These are phyloP conservation scores for Lactifluus volemus DNA, from an alignment of 768 basidiomycete genomes.

Conservation along the genomic window DNA sequence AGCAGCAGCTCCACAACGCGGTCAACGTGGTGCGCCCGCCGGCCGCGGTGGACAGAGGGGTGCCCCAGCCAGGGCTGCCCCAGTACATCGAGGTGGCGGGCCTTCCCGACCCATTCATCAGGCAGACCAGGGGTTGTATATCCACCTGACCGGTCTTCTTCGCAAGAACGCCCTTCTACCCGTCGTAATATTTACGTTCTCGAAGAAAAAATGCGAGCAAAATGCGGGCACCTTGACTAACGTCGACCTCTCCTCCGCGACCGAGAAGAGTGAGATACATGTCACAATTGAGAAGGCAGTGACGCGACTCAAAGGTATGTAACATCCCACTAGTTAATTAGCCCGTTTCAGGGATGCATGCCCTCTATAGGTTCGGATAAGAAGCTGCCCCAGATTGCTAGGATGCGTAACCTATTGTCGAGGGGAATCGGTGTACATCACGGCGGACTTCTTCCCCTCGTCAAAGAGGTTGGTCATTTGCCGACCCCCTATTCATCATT, in stretches of 20 bases:
- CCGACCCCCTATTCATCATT: neutral
- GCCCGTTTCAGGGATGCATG: neutral
- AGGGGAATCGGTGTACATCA: conserved; percentile 98
- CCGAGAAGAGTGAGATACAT: conserved; percentile 96
- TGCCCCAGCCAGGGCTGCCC: conserved; percentile 30
- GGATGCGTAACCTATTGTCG: conserved; percentile 82
- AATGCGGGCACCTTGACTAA: conserved; percentile 86
- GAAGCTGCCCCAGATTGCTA: conserved; percentile 83
- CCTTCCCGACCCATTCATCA: conserved; percentile 49
- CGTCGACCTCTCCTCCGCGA: conserved; percentile 76
- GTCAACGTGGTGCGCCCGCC: conserved; percentile 36
- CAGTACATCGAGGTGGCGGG: conserved; percentile 29
- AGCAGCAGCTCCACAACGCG: conserved; percentile 47
- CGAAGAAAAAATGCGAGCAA: conserved; percentile 95
- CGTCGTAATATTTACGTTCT: conserved; percentile 94
- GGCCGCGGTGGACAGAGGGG: conserved; percentile 37
- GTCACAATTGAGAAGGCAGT: conserved; percentile 89
- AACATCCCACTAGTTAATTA: neutral
- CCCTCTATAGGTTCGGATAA: conserved; percentile 67
- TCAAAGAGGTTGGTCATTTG: conserved; percentile 70
- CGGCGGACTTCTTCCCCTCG: conserved; percentile 89
- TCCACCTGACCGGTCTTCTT: conserved; percentile 80
- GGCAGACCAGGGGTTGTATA: conserved; percentile 88
- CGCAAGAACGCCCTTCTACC: conserved; percentile 83
- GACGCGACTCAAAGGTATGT: conserved; percentile 77